Percentiles rank a stretch among this genome's conserved stretches.
These are phyloP conservation scores for Melampsora larici-populina DNA, from an alignment of 1,284 basidiomycete species.

Conservation along the genomic window DNA sequence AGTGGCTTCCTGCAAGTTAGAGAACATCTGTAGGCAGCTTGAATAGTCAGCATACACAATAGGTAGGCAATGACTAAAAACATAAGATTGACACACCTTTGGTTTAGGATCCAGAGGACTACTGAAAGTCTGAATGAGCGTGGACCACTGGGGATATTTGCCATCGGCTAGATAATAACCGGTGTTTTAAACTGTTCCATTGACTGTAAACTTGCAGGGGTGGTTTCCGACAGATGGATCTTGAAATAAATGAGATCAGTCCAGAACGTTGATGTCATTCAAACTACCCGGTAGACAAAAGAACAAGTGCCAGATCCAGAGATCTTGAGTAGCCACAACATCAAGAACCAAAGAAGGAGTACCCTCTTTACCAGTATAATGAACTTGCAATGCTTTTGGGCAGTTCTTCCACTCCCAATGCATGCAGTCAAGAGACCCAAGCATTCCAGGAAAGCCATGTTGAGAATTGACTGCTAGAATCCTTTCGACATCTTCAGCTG, in stretches of 20 bases:
- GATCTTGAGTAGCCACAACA: constrained; percentile 13
- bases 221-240: neutral
- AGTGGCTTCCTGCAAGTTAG: neutral
- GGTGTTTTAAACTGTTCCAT: neutral
- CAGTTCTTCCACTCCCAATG: too few species aligned
- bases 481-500: neutral
- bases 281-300: constrained; percentile 16
- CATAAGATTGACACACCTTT: too few species aligned
- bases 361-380: constrained; percentile 8
- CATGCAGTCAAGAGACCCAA: constrained; percentile 26
- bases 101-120: neutral
- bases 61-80: too few species aligned
- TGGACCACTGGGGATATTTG: neutral
- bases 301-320: constrained; percentile 22
- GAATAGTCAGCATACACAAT: too few species aligned
- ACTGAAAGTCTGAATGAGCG: constrained; percentile 1
- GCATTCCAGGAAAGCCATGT: constrained; percentile 14
- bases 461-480: constrained; percentile 12
- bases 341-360: constrained; percentile 11
- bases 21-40: neutral
- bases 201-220: neutral
- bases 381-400: neutral
- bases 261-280: constrained; percentile 26
- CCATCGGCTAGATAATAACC: neutral
- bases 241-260: neutral